Conservation (phyloP, 2,329 filamentous ascomycete genomes). For the Venturia carpophila region DNA sequence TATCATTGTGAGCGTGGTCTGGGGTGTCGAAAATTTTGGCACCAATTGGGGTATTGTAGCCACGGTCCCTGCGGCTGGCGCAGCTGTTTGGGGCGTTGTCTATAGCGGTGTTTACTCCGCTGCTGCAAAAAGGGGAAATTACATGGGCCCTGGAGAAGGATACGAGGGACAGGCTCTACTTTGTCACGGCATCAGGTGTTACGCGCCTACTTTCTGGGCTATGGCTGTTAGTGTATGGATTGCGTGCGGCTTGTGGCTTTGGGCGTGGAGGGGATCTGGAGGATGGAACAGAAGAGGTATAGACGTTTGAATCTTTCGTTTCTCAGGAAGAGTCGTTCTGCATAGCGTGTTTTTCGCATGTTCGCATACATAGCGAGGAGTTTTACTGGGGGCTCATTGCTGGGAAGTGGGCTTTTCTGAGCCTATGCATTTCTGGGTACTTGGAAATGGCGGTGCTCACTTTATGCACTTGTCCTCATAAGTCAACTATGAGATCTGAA, state of each 20-base stretch:
- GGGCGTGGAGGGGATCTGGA: conserved; percentile 71
- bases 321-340: background rate
- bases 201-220: conserved; percentile 75
- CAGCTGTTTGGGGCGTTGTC: conserved; percentile 83
- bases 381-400: background rate
- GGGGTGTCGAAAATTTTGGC: conserved; percentile 97
- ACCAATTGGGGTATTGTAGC: conserved; percentile 97
- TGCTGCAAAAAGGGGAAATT: conserved; percentile 44
- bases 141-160: conserved; percentile 28
- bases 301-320: conserved; percentile 41
- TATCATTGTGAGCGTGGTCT: conserved; percentile 92
- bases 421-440: background rate
- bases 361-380: background rate
- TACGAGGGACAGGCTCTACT: conserved; percentile 47
- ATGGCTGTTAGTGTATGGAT: conserved; percentile 74
- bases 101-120: conserved; percentile 75
- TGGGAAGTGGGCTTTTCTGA: background rate
- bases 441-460: background rate
- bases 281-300: conserved; percentile 74
- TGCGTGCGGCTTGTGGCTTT: conserved; percentile 62
- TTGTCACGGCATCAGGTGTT: conserved; percentile 78
- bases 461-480: background rate
- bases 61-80: conserved; percentile 80
- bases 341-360: background rate
- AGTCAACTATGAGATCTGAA: background rate